Evolutionary conservation across 2,329 filamentous ascomycete species (phyloP).

Genomic region (Myrmaecium sp.): DNA sequence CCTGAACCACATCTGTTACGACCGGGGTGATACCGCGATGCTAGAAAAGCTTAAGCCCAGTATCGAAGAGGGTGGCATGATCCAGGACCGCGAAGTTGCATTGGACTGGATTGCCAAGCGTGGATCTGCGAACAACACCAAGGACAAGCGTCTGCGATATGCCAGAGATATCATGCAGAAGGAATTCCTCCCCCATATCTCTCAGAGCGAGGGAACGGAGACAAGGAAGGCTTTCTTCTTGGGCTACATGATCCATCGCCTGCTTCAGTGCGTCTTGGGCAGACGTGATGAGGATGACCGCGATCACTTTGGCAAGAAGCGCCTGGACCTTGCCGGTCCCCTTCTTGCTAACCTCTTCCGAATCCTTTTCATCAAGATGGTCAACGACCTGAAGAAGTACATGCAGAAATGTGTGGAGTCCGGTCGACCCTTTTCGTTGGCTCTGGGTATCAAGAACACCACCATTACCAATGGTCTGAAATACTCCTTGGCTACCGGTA

Average conservation of each 20-base stretch:
- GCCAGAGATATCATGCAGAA: slow-evolving; percentile 93
- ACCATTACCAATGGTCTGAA: slow-evolving; percentile 89
- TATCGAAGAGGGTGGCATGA: slow-evolving; percentile 90
- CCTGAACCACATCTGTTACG: slow-evolving; percentile 92
- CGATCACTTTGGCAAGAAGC: slow-evolving; percentile 98
- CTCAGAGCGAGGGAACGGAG: slow-evolving; percentile 84
- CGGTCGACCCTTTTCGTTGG: slow-evolving; percentile 76
- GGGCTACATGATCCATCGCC: slow-evolving; percentile 95
- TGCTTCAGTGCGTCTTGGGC: slow-evolving; percentile 83
- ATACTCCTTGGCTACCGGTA: slow-evolving; percentile 92
- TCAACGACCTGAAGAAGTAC: slow-evolving; percentile 78
- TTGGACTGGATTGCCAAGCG: slow-evolving; percentile 92
- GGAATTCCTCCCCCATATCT: slow-evolving; percentile 91
- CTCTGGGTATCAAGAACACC: slow-evolving; percentile 75
- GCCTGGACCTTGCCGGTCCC: slow-evolving; percentile 84
- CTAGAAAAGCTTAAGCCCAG: slow-evolving; percentile 93
- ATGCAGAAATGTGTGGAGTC: slow-evolving; percentile 84
- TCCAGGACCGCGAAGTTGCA: slow-evolving; percentile 87
- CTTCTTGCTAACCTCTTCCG: slow-evolving; percentile 94
- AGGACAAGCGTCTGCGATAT: slow-evolving; percentile 79
- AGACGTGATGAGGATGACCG: slow-evolving; percentile 89
- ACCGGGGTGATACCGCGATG: slow-evolving; percentile 90
- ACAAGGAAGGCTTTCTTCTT: slow-evolving; percentile 96
- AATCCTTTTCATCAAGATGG: slow-evolving; percentile 76
- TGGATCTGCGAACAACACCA: slow-evolving; percentile 58